Evolutionary conservation across 2,329 filamentous ascomycete genomes (phyloP).

Genomic region (Catunica adiposa): DNA sequence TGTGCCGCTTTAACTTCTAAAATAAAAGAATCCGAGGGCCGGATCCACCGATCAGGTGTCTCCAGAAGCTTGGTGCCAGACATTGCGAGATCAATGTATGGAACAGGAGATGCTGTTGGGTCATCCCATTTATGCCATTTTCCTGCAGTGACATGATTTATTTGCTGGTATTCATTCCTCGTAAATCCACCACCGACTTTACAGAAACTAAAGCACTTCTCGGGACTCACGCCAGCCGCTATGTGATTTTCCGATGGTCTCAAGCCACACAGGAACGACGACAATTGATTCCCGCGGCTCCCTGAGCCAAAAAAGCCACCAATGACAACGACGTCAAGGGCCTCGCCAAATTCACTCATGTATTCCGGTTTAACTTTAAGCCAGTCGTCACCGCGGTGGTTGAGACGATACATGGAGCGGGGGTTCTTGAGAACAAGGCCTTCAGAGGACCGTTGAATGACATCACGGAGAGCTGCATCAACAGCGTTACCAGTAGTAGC

Average conservation of each 20-base stretch:
- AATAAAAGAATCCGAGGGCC: conserved; percentile 72
- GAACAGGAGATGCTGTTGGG: conserved; percentile 52
- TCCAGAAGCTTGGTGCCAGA: conserved; percentile 50
- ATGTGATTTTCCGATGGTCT: conserved; percentile 55
- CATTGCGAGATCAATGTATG: conserved; percentile 68
- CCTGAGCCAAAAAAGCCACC: conserved; percentile 90
- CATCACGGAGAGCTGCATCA: conserved; percentile 60
- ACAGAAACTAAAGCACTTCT: conserved; percentile 87
- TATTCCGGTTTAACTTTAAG: conserved; percentile 98
- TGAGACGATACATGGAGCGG: conserved; percentile 67
- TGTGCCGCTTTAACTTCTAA: conserved; percentile 78
- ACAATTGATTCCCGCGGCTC: conserved; percentile 61
- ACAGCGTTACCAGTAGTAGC: conserved; percentile 55
- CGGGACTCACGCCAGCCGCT: conserved; percentile 39
- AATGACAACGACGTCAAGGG: conserved; percentile 74
- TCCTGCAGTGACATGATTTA: conserved; percentile 70
- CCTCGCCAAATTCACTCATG: conserved; percentile 91
- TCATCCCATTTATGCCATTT: conserved; percentile 80
- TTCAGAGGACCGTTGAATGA: conserved; percentile 76
- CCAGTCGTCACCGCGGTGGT: conserved; percentile 89
- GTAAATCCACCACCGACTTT: conserved; percentile 93
- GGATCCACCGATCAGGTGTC: conserved; percentile 82
- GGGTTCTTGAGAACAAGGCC: conserved; percentile 91
- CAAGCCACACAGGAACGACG: conserved; percentile 81
- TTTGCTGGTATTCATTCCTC: conserved; percentile 66